Evolutionary conservation across 495 filamentous ascomycete genomes (phyloP).

Genomic region (Neurospora sp.): DNA sequence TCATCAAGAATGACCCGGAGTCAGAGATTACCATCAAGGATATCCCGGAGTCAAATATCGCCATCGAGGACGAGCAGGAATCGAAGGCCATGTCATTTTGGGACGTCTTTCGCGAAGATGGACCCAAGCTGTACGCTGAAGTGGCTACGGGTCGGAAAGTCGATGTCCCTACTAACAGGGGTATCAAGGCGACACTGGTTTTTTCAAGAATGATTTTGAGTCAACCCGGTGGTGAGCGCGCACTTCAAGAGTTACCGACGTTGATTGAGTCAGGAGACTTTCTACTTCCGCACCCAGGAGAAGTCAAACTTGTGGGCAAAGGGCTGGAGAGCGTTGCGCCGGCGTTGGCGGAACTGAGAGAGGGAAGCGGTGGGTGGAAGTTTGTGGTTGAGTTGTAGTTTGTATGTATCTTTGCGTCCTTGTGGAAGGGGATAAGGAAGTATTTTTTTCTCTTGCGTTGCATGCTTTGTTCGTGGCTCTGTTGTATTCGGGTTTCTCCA

Average conservation of each 20-base stretch:
- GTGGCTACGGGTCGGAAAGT: constrained; percentile 24
- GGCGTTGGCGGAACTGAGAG: neutral
- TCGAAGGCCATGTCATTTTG: constrained; percentile 4
- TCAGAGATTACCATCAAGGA: neutral
- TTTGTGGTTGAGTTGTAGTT: neutral
- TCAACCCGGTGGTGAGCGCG: neutral
- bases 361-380: neutral
- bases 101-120: constrained; percentile 11
- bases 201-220: constrained; percentile 16
- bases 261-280: neutral
- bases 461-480: neutral
- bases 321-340: neutral
- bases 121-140: constrained; percentile 25
- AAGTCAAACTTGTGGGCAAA: neutral
- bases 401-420: neutral
- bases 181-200: constrained; percentile 13
- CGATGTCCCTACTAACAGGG: constrained; percentile 10
- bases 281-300: neutral
- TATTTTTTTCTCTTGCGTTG: neutral
- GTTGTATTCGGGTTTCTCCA: neutral
- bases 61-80: neutral
- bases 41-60: neutral
- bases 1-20: neutral
- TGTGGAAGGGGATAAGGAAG: neutral
- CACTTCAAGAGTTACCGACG: neutral